Base-by-base conservation (phyloP, 106 monocot genomes). In the Apostasia ramifera region DNA sequence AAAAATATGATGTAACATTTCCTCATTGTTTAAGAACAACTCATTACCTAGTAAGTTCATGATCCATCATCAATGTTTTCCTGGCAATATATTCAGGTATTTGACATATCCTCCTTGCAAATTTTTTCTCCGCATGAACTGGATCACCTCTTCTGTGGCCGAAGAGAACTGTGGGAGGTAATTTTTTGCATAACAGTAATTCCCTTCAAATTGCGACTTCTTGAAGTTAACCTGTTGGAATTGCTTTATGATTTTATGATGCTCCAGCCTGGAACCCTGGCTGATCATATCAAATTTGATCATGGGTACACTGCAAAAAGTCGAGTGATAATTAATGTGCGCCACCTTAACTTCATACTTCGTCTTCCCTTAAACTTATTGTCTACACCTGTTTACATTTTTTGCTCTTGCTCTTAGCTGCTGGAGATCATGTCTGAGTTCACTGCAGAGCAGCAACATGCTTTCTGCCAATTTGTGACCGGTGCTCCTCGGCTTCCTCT, bases 221-320 rank as follows among this genome's bases (percentile, higher is more conserved):
- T 42, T 40, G 45, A 11, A 6, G 14, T 61, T 37, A 14, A 42
- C 41, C 48, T 4, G 37, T 73, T 44, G 10, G 40, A 15, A 4
- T 38, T 57, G 9, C 12, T 47, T 75, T 13, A 50, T 51, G 8
- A 40, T 50, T 77, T 40, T 15, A 62, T 44, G 15, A 46, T 66
- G 2, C 38, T 83, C 66, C 84, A 98, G 98, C 66, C 87, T 53
- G 98, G 90, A 5, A 81, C 90, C 14, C 73, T 98, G 56, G 80
- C 68, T 6, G 98, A 98, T 66, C 78, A 98, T 77, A 98, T 99
- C 44, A 99, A 99, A 70, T 99, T 99, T 55, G 98, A 93, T 75
- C 98, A 99, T 80, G 98, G 98, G 44, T 99, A 88, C 73, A 99
- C 90, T 39, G 83, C 87, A 6, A 90, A 88, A 76, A 99, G 98